Evolutionary conservation across 1,139 yeast species (phyloP).

Genomic region (Meyerozyma sp.): DNA sequence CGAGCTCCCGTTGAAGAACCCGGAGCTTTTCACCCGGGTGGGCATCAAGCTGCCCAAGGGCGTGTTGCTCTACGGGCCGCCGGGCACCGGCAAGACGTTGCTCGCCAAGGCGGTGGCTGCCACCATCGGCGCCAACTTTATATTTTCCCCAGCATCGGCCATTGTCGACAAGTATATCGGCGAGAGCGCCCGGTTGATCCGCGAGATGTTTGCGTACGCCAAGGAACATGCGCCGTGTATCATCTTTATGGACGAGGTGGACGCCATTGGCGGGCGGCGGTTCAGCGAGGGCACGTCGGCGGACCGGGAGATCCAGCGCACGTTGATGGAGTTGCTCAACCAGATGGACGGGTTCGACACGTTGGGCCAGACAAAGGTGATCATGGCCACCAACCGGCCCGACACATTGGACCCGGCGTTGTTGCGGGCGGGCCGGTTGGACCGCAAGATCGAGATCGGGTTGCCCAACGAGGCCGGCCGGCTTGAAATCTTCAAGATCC

Average conservation of each 20-base stretch:
- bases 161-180: slow-evolving; percentile 98
- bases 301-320: slow-evolving; percentile 98
- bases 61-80: slow-evolving; percentile 96
- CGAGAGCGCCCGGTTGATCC: slow-evolving; percentile 91
- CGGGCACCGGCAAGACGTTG: slow-evolving; percentile 96
- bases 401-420: slow-evolving; percentile 99
- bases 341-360: slow-evolving; percentile 99
- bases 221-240: slow-evolving; percentile 98
- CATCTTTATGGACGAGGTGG: slow-evolving; percentile 98
- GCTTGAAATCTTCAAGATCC: slow-evolving; percentile 91
- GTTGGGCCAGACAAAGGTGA: slow-evolving; percentile 94
- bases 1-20: slow-evolving; percentile 94
- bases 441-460: slow-evolving; percentile 93
- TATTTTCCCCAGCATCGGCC: slow-evolving; percentile 96
- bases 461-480: slow-evolving; percentile 97
- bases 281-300: slow-evolving; percentile 99
- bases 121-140: slow-evolving; percentile 96
- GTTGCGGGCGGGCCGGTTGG: slow-evolving; percentile 96
- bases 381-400: slow-evolving; percentile 99
- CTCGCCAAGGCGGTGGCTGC: slow-evolving; percentile 98
- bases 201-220: slow-evolving; percentile 99
- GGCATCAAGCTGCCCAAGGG: slow-evolving; percentile 99
- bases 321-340: slow-evolving; percentile 93
- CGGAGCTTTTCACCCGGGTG: slow-evolving; percentile 90
- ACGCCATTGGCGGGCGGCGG: slow-evolving; percentile 98